Percentiles rank a stretch among this genome's conserved stretches.
Conservation (phyloP, 768 basidiomycete species). For the Gautieria morchelliformis region DNA sequence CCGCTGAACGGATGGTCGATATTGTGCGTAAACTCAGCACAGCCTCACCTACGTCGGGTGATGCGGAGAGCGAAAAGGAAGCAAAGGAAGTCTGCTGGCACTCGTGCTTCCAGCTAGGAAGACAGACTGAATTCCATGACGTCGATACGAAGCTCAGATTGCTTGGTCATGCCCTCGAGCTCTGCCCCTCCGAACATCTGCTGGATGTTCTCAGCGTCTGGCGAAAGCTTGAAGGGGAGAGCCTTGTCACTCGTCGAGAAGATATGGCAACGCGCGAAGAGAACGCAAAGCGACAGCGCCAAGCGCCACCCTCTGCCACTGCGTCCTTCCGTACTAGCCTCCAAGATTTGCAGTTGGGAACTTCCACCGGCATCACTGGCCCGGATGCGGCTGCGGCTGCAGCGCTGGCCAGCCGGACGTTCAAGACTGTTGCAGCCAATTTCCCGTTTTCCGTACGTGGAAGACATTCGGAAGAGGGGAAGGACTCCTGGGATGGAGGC, state of each 20-base stretch:
- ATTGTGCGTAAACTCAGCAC: conserved; percentile 42
- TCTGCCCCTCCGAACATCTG: conserved; percentile 77
- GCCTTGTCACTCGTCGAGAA: conserved; percentile 41
- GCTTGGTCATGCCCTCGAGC: conserved; percentile 71
- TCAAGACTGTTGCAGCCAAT: conserved; percentile 66
- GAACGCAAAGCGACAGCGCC: conserved; percentile 3
- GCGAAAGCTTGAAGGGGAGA: conserved; percentile 64
- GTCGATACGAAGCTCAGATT: conserved; percentile 56
- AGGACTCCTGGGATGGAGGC: conserved; percentile 27
- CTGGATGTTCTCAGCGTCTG: conserved; percentile 71
- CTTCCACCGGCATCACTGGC: conserved; percentile 54
- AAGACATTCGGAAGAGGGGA: conserved; percentile 27
- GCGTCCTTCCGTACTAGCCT: conserved; percentile 33
- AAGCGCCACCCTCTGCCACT: conserved; percentile 43
- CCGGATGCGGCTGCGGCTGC: conserved; percentile 52
- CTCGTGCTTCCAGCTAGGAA: conserved; percentile 79
- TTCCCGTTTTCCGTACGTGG: conserved; percentile 59
- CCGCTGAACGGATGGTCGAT: conserved; percentile 61
- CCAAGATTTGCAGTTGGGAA: conserved; percentile 30
- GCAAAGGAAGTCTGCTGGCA: conserved; percentile 85
- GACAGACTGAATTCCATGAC: conserved; percentile 69
- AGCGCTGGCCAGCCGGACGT: conserved; percentile 69
- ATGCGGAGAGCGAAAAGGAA: conserved; percentile 30
- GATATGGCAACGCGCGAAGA: conserved; percentile 1
- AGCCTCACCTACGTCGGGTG: conserved; percentile 7